Conservation (phyloP, 2,329 filamentous ascomycete species). For the Pseudopithomyces chartarum region DNA sequence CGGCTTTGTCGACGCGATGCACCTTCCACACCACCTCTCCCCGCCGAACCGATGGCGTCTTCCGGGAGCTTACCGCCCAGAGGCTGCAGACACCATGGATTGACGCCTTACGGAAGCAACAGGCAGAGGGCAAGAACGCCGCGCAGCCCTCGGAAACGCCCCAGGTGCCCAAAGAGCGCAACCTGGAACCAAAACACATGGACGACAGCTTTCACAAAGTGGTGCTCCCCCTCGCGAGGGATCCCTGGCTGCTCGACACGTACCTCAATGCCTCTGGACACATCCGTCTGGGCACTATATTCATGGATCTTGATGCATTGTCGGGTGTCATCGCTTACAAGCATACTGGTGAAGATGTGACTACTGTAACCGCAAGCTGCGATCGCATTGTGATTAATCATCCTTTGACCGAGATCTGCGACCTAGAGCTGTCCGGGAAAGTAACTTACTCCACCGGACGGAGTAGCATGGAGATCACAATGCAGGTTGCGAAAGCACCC, state of each 20-base stretch:
- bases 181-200: slow-evolving; percentile 71
- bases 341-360: slow-evolving; percentile 68
- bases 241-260: slow-evolving; percentile 77
- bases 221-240: slow-evolving; percentile 71
- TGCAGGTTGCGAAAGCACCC: slow-evolving; percentile 72
- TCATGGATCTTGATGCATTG: slow-evolving; percentile 81
- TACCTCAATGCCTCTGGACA: slow-evolving; percentile 79
- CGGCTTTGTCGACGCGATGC: background rate
- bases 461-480: slow-evolving; percentile 74
- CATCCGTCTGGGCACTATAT: slow-evolving; percentile 71
- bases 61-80: slow-evolving; percentile 55
- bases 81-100: slow-evolving; percentile 69
- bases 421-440: slow-evolving; percentile 72
- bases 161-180: slow-evolving; percentile 53
- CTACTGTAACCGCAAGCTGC: slow-evolving; percentile 67
- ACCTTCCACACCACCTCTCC: slow-evolving; percentile 25
- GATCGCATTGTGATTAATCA: slow-evolving; percentile 71
- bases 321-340: slow-evolving; percentile 77
- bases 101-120: slow-evolving; percentile 64
- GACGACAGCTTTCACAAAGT: slow-evolving; percentile 72
- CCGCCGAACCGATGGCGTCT: slow-evolving; percentile 62
- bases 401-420: slow-evolving; percentile 76
- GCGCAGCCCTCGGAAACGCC: slow-evolving; percentile 37
- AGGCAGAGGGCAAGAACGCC: slow-evolving; percentile 42
- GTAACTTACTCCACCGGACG: slow-evolving; percentile 75